phyloP scores from a whole-genome alignment of 129 eudicot genomes.

The Artemisia annua region DNA sequence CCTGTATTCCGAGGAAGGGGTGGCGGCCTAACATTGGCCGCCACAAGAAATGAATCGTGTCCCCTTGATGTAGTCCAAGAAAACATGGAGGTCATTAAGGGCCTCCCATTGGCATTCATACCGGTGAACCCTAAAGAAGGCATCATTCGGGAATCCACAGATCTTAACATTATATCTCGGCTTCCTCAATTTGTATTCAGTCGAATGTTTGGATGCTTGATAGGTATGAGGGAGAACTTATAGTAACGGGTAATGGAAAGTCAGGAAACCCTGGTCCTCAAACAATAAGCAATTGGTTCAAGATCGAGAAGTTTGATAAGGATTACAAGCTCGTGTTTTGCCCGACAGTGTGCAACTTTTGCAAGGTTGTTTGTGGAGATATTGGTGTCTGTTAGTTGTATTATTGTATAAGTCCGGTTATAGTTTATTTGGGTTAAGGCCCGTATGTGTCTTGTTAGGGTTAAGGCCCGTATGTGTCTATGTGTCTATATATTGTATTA shows the following conservation, averaged over 20 bases:
- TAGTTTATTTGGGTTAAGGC: too few species aligned
- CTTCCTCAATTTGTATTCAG: constrained; percentile 20
- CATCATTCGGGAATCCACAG: constrained; percentile 42
- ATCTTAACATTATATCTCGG: constrained; percentile 29
- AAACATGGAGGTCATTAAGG: constrained; percentile 14
- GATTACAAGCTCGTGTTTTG: constrained; percentile 54
- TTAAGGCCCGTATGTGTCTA: too few species aligned
- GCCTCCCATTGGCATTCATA: constrained; percentile 38
- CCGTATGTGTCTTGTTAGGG: too few species aligned
- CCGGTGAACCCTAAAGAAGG: constrained; percentile 23
- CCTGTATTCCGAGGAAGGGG: constrained; percentile 52
- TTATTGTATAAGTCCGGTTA: too few species aligned
- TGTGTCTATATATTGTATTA: too few species aligned
- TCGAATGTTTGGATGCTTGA: constrained; percentile 42
- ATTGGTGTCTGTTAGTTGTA: too few species aligned
- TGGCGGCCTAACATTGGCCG: constrained; percentile 44
- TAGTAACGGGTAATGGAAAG: not conserved
- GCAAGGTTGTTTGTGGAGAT: constrained; percentile 46
- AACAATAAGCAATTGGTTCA: constrained; percentile 53
- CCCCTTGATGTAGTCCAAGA: constrained; percentile 48
- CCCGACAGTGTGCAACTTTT: constrained; percentile 40
- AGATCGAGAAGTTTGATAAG: constrained; percentile 33
- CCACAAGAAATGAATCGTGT: constrained; percentile 32
- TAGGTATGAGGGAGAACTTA: not conserved
- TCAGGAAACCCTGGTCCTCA: constrained; percentile 34